phyloP scores from a whole-genome alignment of 352 stramenopile species.

The Poterioochromonas sp. region DNA sequence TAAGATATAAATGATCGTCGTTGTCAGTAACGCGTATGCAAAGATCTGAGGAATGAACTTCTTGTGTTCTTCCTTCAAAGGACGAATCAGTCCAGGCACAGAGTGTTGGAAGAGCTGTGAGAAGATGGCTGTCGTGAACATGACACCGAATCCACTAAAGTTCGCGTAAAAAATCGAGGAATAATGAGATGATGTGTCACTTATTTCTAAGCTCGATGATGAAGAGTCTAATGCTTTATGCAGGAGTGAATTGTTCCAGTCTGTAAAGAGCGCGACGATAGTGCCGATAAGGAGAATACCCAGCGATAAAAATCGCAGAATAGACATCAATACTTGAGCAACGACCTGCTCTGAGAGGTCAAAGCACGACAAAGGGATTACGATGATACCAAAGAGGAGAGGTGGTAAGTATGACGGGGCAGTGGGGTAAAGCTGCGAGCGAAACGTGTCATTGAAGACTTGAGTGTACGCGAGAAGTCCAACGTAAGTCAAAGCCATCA shows the following conservation, averaged over 20 bases:
- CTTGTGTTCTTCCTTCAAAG: slow-evolving; percentile 56
- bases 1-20: slow-evolving; percentile 66
- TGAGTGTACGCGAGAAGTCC: slow-evolving; percentile 74
- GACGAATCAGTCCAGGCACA: slow-evolving; percentile 66
- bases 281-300: slow-evolving; percentile 73
- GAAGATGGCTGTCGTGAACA: slow-evolving; percentile 77
- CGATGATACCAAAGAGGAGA: slow-evolving; percentile 64
- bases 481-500: slow-evolving; percentile 75
- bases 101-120: slow-evolving; percentile 79
- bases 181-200: too few species aligned
- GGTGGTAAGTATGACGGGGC: slow-evolving; percentile 41
- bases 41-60: slow-evolving; percentile 59
- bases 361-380: slow-evolving; percentile 69
- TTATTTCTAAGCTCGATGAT: not conserved
- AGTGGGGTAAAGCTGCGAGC: slow-evolving; percentile 56
- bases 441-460: slow-evolving; percentile 72
- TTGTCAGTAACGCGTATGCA: slow-evolving; percentile 63
- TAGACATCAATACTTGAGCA: slow-evolving; percentile 70
- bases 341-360: slow-evolving; percentile 76
- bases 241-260: slow-evolving; percentile 51
- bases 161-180: too few species aligned
- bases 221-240: slow-evolving; percentile 18
- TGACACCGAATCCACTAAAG: slow-evolving; percentile 61
- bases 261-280: slow-evolving; percentile 57
- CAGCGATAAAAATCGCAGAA: slow-evolving; percentile 70